These are phyloP conservation scores for Komagataea norvegica DNA, from an alignment of 1,139 yeast genomes.

Conservation along the genomic window DNA sequence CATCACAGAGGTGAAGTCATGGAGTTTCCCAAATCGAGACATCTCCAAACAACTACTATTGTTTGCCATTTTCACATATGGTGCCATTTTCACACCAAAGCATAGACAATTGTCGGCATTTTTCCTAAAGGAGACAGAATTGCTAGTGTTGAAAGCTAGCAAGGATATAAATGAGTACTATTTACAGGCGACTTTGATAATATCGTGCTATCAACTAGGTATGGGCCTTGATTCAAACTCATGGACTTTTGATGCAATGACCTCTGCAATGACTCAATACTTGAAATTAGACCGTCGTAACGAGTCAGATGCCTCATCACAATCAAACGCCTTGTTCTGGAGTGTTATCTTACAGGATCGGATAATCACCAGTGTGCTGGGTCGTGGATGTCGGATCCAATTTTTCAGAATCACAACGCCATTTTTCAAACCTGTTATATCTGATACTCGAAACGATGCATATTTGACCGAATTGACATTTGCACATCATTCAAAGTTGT, in stretches of 20 bases:
- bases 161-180: slow-evolving; percentile 14
- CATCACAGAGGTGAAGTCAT: slow-evolving; percentile 14
- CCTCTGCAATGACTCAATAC: slow-evolving; percentile 18
- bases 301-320: background rate
- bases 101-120: slow-evolving; percentile 9
- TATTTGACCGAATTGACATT: slow-evolving; percentile 23
- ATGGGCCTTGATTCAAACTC: slow-evolving; percentile 21
- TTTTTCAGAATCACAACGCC: slow-evolving; percentile 27
- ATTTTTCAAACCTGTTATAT: slow-evolving; percentile 15
- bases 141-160: slow-evolving; percentile 15
- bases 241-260: slow-evolving; percentile 22
- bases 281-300: slow-evolving; percentile 14
- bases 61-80: slow-evolving; percentile 19
- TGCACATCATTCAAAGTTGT: slow-evolving; percentile 25
- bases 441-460: slow-evolving; percentile 23
- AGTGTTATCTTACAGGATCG: slow-evolving; percentile 29
- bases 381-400: slow-evolving; percentile 29
- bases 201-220: slow-evolving; percentile 20
- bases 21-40: slow-evolving; percentile 18
- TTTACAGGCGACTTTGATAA: slow-evolving; percentile 14
- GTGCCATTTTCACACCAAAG: slow-evolving; percentile 11
- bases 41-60: slow-evolving; percentile 17
- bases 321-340: slow-evolving; percentile 25
- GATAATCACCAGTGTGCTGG: slow-evolving; percentile 27
- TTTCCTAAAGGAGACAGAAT: slow-evolving; percentile 15